phyloP scores from a whole-genome alignment of 805 yeast genomes.

The Kuraishia floccosa region DNA sequence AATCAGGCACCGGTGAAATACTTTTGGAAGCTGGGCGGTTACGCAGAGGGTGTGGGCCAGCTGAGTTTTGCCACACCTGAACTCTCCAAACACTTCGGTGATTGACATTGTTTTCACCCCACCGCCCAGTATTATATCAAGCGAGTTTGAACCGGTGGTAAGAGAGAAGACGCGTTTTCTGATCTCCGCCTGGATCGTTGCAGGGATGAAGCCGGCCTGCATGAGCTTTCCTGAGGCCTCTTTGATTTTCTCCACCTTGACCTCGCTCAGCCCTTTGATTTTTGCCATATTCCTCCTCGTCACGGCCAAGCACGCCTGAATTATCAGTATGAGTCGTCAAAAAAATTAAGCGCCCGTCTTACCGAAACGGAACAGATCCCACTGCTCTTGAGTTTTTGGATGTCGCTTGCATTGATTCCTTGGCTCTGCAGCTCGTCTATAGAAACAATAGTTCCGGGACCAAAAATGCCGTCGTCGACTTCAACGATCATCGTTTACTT shows the following conservation, averaged over 20 bases:
- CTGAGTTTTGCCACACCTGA: slow-evolving; percentile 77
- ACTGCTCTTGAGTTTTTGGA: slow-evolving; percentile 51
- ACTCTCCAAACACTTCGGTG: slow-evolving; percentile 74
- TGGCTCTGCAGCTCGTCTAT: slow-evolving; percentile 47
- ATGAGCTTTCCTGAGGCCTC: slow-evolving; percentile 59
- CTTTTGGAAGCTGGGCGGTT: slow-evolving; percentile 59
- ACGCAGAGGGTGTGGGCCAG: slow-evolving; percentile 71
- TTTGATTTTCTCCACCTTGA: slow-evolving; percentile 67
- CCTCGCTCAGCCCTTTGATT: slow-evolving; percentile 65
- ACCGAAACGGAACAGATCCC: slow-evolving; percentile 63
- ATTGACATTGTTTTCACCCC: slow-evolving; percentile 70
- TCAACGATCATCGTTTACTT: slow-evolving; percentile 3
- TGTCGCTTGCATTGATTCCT: slow-evolving; percentile 66
- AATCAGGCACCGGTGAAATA: too few relatives aligned
- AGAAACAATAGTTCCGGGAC: slow-evolving; percentile 18
- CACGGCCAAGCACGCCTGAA: slow-evolving; percentile 40
- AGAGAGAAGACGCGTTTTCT: slow-evolving; percentile 52
- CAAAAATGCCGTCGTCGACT: slow-evolving; percentile 9
- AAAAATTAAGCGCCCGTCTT: slow-evolving; percentile 20
- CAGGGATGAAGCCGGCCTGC: slow-evolving; percentile 64
- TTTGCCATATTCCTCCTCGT: slow-evolving; percentile 53
- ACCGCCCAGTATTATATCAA: slow-evolving; percentile 62
- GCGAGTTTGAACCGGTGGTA: slow-evolving; percentile 62
- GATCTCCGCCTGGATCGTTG: slow-evolving; percentile 54
- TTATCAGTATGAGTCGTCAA: neutral